A percentile compares a stretch with the other conserved stretches of the same genome.
Evolutionary conservation across 106 monocot genomes (phyloP).

Genomic region (Allium cepa): DNA sequence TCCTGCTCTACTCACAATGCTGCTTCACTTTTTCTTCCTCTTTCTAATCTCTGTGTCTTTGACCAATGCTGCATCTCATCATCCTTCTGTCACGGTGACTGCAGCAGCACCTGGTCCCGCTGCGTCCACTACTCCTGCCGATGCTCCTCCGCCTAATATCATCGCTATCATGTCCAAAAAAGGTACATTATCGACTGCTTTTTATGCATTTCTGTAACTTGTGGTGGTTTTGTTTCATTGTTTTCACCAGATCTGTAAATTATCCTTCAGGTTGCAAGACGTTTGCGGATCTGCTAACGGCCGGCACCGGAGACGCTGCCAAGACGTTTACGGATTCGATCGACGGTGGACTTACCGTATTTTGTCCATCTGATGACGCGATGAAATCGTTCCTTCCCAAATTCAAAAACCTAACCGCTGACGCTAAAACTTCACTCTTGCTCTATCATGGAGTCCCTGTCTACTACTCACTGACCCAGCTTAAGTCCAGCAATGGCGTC

Average conservation of each 20-base stretch:
- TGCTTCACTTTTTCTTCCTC: background rate
- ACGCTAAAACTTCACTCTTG: background rate
- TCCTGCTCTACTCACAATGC: background rate
- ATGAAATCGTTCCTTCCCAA: conserved; percentile 8
- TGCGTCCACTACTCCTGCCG: background rate
- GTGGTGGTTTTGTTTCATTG: too few species aligned
- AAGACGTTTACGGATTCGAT: background rate
- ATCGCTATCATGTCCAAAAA: conserved; percentile 9
- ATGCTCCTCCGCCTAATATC: background rate
- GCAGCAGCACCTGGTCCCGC: background rate
- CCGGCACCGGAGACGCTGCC: conserved; percentile 3
- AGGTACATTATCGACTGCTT: background rate
- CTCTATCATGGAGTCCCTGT: conserved; percentile 13
- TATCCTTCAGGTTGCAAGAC: conserved; percentile 2
- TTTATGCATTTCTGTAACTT: too few species aligned
- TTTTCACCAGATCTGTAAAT: background rate
- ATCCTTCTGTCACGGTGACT: background rate
- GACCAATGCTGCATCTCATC: background rate
- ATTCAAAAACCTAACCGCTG: conserved; percentile 16
- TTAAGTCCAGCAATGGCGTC: conserved; percentile 13
- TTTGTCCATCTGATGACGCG: conserved; percentile 13
- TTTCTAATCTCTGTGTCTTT: background rate
- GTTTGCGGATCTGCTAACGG: conserved; percentile 4
- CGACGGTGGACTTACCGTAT: conserved; percentile 8
- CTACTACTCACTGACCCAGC: conserved; percentile 4